Conservation (phyloP, 2,329 filamentous ascomycete species). For the Aspergillus fructus region DNA sequence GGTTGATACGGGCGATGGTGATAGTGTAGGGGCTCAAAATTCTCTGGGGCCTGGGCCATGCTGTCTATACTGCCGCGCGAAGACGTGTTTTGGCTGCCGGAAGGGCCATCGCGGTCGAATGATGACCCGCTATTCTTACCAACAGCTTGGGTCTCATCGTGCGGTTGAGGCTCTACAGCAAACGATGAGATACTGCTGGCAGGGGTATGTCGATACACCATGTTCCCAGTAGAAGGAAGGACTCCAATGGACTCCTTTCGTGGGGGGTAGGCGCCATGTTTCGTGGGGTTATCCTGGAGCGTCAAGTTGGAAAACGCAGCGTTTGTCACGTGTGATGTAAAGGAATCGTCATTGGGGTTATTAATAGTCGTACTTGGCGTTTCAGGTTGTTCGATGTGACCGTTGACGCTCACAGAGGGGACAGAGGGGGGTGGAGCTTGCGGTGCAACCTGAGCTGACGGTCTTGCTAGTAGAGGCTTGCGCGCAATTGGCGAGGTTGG, state of each 20-base stretch:
- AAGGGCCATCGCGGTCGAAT: conserved; percentile 25
- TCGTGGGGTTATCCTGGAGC: conserved; percentile 22
- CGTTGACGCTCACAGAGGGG: conserved; percentile 36
- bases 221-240: conserved; percentile 13
- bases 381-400: conserved; percentile 24
- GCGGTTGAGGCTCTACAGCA: conserved; percentile 26
- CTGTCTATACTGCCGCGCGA: conserved; percentile 40
- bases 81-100: conserved; percentile 29
- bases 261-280: conserved; percentile 20
- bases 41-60: conserved; percentile 31
- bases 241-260: conserved; percentile 26
- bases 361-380: conserved; percentile 30
- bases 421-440: conserved; percentile 32
- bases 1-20: conserved; percentile 50
- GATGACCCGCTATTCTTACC: conserved; percentile 23
- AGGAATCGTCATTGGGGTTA: conserved; percentile 22
- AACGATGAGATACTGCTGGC: conserved; percentile 39
- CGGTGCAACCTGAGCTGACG: conserved; percentile 21
- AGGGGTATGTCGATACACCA: conserved; percentile 30
- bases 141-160: conserved; percentile 21
- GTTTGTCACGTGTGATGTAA: conserved; percentile 23
- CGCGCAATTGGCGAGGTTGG: conserved; percentile 23
- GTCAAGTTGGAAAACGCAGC: conserved; percentile 28
- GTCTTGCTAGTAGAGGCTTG: conserved; percentile 24
- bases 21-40: conserved; percentile 51